phyloP scores from a whole-genome alignment of 202 grass and related monocot genomes.

The Zoysia matrella region DNA sequence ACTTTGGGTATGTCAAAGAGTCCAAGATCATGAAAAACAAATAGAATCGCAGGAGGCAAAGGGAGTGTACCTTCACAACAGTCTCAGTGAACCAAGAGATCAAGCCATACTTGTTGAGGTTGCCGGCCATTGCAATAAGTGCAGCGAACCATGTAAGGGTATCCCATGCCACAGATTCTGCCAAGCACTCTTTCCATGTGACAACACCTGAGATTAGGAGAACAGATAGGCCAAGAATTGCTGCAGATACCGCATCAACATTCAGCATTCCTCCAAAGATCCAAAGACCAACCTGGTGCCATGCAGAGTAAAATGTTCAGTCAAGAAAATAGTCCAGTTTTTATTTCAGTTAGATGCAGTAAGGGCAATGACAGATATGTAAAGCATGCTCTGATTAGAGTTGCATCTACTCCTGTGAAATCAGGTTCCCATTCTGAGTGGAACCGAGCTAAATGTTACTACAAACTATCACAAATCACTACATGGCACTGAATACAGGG shows the following conservation, averaged over 20 bases:
- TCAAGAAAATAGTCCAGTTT: constrained; percentile 16
- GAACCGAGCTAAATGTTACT: background rate
- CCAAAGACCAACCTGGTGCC: constrained; percentile 91
- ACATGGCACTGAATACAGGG: constrained; percentile 10
- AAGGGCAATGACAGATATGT: constrained; percentile 14
- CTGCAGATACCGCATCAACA: constrained; percentile 90
- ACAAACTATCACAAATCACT: background rate
- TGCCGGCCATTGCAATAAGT: constrained; percentile 96
- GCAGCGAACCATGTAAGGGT: constrained; percentile 99
- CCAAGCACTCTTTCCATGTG: constrained; percentile 98
- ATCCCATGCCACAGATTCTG: constrained; percentile 94
- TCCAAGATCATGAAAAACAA: background rate
- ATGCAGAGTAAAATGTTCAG: constrained; percentile 41
- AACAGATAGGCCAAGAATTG: constrained; percentile 89
- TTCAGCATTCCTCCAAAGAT: constrained; percentile 80
- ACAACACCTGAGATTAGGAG: constrained; percentile 93
- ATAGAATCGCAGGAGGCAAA: background rate
- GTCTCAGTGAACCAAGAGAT: constrained; percentile 98
- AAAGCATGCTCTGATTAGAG: background rate
- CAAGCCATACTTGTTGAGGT: constrained; percentile 95
- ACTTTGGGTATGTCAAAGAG: background rate
- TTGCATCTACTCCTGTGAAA: constrained; percentile 9
- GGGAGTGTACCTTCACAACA: constrained; percentile 86
- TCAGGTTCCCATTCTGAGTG: background rate
- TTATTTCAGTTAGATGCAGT: background rate